phyloP scores from a whole-genome alignment of 208 protist genomes.

The Porcisia deanei region DNA sequence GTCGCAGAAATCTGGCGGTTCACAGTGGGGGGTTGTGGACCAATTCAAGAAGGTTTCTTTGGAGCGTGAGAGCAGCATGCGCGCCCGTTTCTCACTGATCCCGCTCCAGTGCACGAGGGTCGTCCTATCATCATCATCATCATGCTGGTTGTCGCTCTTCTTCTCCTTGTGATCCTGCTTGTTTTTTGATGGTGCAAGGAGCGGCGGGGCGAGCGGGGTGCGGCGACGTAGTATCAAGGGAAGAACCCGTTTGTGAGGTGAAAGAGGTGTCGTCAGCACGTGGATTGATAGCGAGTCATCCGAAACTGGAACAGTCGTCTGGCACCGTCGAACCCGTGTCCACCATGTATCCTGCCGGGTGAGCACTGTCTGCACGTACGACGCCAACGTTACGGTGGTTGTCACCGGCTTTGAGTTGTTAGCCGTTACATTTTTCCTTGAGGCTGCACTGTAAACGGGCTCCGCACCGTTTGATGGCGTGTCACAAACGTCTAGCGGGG shows the following conservation, averaged over 20 bases:
- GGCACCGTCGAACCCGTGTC: neutral
- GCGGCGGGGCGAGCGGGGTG: neutral
- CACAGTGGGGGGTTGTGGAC: slow-evolving; percentile 73
- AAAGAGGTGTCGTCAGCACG: neutral
- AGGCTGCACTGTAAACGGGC: neutral
- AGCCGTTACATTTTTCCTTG: neutral
- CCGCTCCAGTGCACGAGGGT: slow-evolving; percentile 8
- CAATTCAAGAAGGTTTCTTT: slow-evolving; percentile 33
- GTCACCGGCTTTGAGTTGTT: neutral
- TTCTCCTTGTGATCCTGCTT: neutral
- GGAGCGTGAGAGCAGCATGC: slow-evolving; percentile 17
- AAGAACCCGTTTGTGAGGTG: neutral
- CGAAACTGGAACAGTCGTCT: neutral
- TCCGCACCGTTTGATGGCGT: neutral
- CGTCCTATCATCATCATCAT: neutral
- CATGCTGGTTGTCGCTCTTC: neutral
- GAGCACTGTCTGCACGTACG: slow-evolving; percentile 17
- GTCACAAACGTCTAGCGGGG: neutral
- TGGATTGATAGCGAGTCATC: neutral
- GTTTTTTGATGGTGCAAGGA: neutral
- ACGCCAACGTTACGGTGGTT: slow-evolving; percentile 5
- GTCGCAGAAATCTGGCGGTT: slow-evolving; percentile 55
- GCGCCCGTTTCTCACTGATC: slow-evolving; percentile 10
- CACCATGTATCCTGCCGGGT: slow-evolving; percentile 16
- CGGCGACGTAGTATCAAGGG: slow-evolving; percentile 5